Percentiles rank a stretch among this genome's conserved stretches.
Conservation (phyloP, 352 stramenopile genomes). For the Globisporangium radiosum region DNA sequence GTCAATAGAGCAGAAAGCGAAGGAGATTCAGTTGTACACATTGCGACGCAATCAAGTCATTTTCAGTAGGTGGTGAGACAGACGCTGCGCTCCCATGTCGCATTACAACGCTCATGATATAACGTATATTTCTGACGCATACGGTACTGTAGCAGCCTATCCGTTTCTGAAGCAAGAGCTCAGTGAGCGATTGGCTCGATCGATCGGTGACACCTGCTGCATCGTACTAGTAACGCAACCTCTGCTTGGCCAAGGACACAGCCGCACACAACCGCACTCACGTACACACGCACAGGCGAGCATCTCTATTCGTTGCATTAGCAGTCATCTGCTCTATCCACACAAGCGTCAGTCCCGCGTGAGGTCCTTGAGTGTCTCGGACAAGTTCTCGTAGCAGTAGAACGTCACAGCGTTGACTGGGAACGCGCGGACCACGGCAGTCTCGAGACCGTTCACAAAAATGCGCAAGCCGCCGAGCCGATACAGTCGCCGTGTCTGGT, state of each 20-base stretch:
- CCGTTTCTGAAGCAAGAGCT: too few relatives aligned
- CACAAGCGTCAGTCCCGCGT: slow-evolving; percentile 12
- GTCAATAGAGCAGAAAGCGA: background rate
- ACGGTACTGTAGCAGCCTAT: too few relatives aligned
- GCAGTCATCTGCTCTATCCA: background rate
- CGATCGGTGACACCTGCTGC: too few relatives aligned
- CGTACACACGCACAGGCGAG: too few relatives aligned
- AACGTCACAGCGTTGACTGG: slow-evolving; percentile 84
- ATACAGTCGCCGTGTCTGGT: slow-evolving; percentile 65
- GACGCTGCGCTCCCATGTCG: too few relatives aligned
- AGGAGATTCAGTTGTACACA: background rate
- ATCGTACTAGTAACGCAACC: too few relatives aligned
- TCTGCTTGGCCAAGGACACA: too few relatives aligned
- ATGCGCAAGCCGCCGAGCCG: slow-evolving; percentile 52
- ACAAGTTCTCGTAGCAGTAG: slow-evolving; percentile 79
- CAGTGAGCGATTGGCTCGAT: too few relatives aligned
- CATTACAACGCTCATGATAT: too few relatives aligned
- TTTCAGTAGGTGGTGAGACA: background rate
- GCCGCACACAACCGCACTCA: too few relatives aligned
- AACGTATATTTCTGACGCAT: too few relatives aligned
- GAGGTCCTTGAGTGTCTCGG: slow-evolving; percentile 55
- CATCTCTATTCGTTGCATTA: background rate
- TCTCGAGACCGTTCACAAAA: slow-evolving; percentile 75
- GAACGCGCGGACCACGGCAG: slow-evolving; percentile 74
- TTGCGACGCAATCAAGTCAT: background rate